phyloP scores from a whole-genome alignment of 208 protist genomes.

The Leishmania aethiopica region DNA sequence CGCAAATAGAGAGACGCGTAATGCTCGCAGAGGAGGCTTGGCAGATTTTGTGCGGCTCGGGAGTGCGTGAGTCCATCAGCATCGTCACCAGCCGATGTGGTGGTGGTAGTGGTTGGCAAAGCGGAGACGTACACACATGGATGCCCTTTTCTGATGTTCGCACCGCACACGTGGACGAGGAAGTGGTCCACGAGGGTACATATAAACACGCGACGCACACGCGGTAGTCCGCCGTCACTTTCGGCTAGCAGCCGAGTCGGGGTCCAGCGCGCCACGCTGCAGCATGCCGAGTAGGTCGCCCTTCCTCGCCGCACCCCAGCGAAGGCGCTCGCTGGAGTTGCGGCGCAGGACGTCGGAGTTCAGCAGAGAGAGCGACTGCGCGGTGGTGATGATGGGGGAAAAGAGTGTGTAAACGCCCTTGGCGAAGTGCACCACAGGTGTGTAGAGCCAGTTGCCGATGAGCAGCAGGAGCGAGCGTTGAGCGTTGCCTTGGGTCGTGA shows the following conservation, averaged over 20 bases:
- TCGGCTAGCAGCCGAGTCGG: constrained; percentile 21
- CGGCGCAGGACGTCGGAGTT: constrained; percentile 76
- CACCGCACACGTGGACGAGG: neutral
- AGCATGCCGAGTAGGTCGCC: constrained; percentile 74
- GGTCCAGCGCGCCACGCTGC: constrained; percentile 68
- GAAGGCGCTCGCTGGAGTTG: constrained; percentile 39
- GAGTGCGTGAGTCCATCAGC: neutral
- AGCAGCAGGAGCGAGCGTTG: constrained; percentile 53
- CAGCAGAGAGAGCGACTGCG: constrained; percentile 82
- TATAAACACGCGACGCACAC: neutral
- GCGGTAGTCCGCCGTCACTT: constrained; percentile 6
- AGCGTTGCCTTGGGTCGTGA: neutral
- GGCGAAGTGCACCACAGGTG: constrained; percentile 79
- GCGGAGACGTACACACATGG: neutral
- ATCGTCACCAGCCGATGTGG: neutral
- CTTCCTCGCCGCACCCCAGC: constrained; percentile 40
- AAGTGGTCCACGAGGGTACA: neutral
- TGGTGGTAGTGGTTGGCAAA: neutral
- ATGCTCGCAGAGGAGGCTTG: neutral
- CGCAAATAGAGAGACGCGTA: neutral
- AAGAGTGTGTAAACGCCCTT: constrained; percentile 85
- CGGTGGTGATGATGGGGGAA: constrained; percentile 73
- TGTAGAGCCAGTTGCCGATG: constrained; percentile 82
- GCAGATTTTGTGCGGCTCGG: neutral
- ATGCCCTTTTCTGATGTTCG: neutral